Base-by-base conservation (phyloP, 2,329 filamentous ascomycete genomes). In the Aspergillus japonicus region DNA sequence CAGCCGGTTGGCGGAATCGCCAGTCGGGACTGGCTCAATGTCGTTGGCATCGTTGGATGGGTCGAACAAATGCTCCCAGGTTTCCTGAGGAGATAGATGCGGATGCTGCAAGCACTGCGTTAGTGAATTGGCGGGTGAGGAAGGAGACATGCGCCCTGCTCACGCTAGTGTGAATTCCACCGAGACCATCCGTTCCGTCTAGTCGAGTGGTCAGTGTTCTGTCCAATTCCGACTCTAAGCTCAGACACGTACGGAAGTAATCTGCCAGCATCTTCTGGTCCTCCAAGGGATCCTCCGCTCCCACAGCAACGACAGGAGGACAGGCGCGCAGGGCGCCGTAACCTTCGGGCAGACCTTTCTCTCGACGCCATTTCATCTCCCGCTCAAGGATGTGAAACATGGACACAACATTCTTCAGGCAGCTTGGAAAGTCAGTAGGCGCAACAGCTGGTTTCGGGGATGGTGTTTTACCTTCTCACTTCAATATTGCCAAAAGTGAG, bases 401-500 rank as follows among this genome's bases (percentile, higher is more conserved):
- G 24, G 92, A 90, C 44, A 98, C 88, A 16, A 90, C 88, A 77
- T 99, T 99, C 54, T 89, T 87, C 54, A 97, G 82, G 69, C 92
- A 97, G 75, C 89, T 93, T 61, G 31, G 50, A 12, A 3, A 11
- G 35, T 52, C 44, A 50, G 26, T n/a, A 19, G 35, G 12, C 2
- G 6, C 12, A 29, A 3, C 8, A 44, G 29, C 3, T 11, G 29
- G 29, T 47, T 55, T 23, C 16, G n/a, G 19, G 24, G 14, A 24
- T 35, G 10, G 7, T 23, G 50, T 2, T 19, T 61, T 75, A 92
- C 90, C 87, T 93, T 63, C 92, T 83, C 16, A 96, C 86, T 66
- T 93, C 87, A 23, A 98, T 91, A 73, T 99, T 99, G 58, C 95
- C 95, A 75, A 95, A 97, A 0, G 93, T 96, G 61, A 97, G 84